Evolutionary conservation across 805 yeast genomes (phyloP), one percentile per base, ranked within the genome.

Genomic region (Yarrowia alimentaria): DNA sequence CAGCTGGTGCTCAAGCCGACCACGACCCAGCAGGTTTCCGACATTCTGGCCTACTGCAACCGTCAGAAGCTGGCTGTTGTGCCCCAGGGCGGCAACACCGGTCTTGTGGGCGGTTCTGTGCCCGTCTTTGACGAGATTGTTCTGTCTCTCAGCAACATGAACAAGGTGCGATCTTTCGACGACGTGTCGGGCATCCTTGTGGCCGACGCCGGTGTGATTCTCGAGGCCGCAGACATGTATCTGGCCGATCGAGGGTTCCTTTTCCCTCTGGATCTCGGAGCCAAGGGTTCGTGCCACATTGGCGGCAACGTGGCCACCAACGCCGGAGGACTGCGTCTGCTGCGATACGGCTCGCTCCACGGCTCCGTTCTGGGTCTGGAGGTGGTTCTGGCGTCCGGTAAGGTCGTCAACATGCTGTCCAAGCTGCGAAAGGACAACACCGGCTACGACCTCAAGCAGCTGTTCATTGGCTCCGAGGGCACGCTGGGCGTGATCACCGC

Each of bases 31-130:
- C 90, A 90, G 65, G 82, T 91, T 13, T 74, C 90, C 2, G 62
- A 79, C 59, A 86, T 91, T 55, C 63, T 91, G 62, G 80, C 79
- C 64, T 83, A 88, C 68, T 87, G 96, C 71, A 84, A 85, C 62
- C 85, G 81, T 22, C 68, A 80, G 42, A 78, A 75, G 54, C 67
- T 90, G 21, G 96, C 97, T 0, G 80, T 90, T 40, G 95, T 88
- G 8, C 97, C 98, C 12, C 97, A 91, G 69, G 96, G 97, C 63
- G 98, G 98, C 59, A 90, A 91, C 68, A 91, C 97, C 1, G 96
- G 96, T 20, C 75, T 90, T 37, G 98, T 90, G 32, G 98, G 97
- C 57, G 98, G 97, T 4, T 84, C 95, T 5, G 79, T 82, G 14
- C 96, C 97, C 0, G 82, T 90, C 0, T 90, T 88, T 66, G 98